Base-by-base conservation (phyloP, 1,139 yeast genomes). In the Geotrichum aggregatum region DNA sequence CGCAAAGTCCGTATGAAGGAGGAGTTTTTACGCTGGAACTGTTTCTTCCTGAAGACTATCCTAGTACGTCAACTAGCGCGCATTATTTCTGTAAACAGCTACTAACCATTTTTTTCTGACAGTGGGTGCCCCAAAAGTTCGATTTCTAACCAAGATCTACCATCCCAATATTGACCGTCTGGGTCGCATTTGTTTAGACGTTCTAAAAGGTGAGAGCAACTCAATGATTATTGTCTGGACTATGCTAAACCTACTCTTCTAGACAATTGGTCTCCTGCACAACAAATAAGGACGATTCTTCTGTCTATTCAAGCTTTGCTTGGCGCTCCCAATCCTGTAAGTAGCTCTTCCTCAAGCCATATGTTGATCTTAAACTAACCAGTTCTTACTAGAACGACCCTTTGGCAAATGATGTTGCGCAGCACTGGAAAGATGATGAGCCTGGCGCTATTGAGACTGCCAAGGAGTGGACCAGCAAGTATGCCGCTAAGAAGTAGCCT, bases 131-230 rank as follows among this genome's bases (percentile, higher is more conserved):
- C 98, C 98, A 44, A 88, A 87, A 67, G 95, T 91, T 52, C 76
- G 97, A 56, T 92, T 92, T 63, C 73, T 92, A 58, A 92, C 98
- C 46, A 88, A 84, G 70, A 89, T 92, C 41, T 92, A 92, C 69
- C 98, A 92, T 66, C 98, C 98, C 44, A 92, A 92, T 69, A 92
- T 92, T 62, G 98, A 92, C 68, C 81, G 94, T 66, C 76, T 92
- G 60, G 98, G 98, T 3, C 78, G 98, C 61, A 92, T 92, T 62
- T 92, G 98, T 71, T 78, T 92, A 54, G 98, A 92, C 68, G 97
- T 92, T 44, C 76, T 92, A 66, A 92, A 92, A 71, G 87, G 82
- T 70, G 76, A 73, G 66, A 57, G n/a, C n/a, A n/a, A 16, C 22
- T 18, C n/a, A 44, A n/a, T 10, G 5, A n/a, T 26, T 46, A 4